These are phyloP conservation scores for Chaetothyriales sp. DNA, from an alignment of 2,329 filamentous ascomycete genomes.

Conservation along the genomic window DNA sequence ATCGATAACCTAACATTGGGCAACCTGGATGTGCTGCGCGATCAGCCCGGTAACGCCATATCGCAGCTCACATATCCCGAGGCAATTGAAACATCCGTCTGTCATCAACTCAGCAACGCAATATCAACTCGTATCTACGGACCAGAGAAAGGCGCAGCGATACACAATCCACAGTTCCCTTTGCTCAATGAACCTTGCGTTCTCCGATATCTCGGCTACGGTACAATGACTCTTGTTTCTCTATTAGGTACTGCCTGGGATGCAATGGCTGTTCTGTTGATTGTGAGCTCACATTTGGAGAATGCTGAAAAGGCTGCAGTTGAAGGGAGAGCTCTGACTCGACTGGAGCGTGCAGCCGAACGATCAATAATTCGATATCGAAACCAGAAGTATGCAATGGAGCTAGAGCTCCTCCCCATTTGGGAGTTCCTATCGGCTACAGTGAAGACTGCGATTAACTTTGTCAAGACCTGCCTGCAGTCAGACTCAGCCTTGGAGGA, in stretches of 20 bases:
- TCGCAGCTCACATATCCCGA: not conserved
- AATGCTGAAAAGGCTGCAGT: not conserved
- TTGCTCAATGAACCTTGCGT: not conserved
- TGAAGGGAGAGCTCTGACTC: not conserved
- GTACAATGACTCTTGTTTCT: not conserved
- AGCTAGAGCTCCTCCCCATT: not conserved
- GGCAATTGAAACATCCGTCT: not conserved
- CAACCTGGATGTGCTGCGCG: not conserved
- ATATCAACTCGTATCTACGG: not conserved
- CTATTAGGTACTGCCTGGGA: not conserved
- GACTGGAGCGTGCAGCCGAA: not conserved
- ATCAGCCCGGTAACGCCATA: not conserved
- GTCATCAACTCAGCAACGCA: not conserved
- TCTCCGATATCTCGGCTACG: not conserved
- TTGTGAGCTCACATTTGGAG: not conserved
- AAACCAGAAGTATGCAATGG: not conserved
- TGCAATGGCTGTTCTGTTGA: not conserved
- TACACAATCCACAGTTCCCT: not conserved
- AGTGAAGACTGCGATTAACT: not conserved
- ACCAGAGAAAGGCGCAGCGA: not conserved
- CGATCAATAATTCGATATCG: not conserved
- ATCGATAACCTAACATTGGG: not conserved
- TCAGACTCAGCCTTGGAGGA: not conserved
- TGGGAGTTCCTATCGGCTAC: not conserved
- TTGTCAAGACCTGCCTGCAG: not conserved